Base-by-base conservation (phyloP, 306 rosid species). In the Corylus heterophylla region DNA sequence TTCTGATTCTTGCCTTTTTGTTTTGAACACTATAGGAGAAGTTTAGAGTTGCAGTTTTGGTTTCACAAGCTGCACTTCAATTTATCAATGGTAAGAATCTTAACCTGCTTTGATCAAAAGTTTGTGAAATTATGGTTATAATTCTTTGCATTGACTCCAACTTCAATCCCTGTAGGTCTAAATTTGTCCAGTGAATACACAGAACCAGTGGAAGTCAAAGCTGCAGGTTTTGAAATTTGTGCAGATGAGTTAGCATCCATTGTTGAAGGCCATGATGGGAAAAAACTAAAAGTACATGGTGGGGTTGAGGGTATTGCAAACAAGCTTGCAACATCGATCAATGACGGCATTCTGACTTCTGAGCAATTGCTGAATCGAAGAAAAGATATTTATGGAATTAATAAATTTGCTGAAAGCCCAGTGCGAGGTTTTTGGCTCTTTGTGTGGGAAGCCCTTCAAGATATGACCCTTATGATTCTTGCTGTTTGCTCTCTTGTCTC, bases 381-480 rank as follows among this genome's bases (percentile, higher is more conserved):
- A 81, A 90, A 84, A 88, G 90, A 85, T 51, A 76, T 89, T 62
- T 95, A 87, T 84, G 99, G 99, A 83, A 73, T 91, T 70, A 95
- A 95, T 84, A 93, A 91, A 83, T 95, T 95, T 80, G 73, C 92
- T 42, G 99, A 95, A 90, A 89, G 79, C 79, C 97, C 99, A 7
- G 42, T 56, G 31, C 92, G 89, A n/a, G 98, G 98, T 5, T 95
- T 93, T 82, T 89, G 88, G 88, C 74, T 90, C 69, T 91, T 84
- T 79, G 97, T 95, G 67, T 95, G 99, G 99, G 99, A 95, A 89
- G 99, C 99, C 82, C 94, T 95, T 83, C 99, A 95, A 85, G 99
- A 95, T 86, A 95, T 86, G 76, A 93, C 99, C 45, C 94, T 95
- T 56, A 85, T 93, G 98, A 95, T 95, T 85, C 99, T 95, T 58